Conservation (phyloP, 108 stramenopile species). For the Cyclotella kingstonii region DNA sequence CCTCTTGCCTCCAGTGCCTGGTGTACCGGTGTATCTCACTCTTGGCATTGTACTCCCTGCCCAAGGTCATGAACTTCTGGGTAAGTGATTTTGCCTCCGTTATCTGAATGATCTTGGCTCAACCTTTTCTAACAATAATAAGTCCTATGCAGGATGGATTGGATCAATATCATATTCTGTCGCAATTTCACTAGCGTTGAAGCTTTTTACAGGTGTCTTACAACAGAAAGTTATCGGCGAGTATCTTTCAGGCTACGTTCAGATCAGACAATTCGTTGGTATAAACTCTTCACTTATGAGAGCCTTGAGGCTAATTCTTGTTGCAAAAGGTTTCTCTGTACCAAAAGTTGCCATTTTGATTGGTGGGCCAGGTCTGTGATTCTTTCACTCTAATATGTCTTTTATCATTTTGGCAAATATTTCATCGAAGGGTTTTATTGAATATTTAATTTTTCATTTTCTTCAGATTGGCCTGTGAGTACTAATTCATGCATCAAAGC, state of each 20-base stretch:
- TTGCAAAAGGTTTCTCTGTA: slow-evolving; percentile 39
- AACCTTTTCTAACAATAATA: background rate
- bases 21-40: slow-evolving; percentile 61
- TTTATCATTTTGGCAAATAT: background rate
- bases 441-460: background rate
- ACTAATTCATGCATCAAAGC: background rate
- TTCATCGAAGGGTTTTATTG: background rate
- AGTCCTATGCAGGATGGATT: slow-evolving; percentile 12
- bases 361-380: slow-evolving; percentile 52
- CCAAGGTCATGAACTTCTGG: slow-evolving; percentile 36
- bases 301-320: slow-evolving; percentile 48
- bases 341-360: slow-evolving; percentile 59
- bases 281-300: slow-evolving; percentile 55
- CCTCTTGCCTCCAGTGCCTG: slow-evolving; percentile 60
- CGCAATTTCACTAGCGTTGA: slow-evolving; percentile 39
- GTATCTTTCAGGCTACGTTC: slow-evolving; percentile 36
- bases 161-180: slow-evolving; percentile 46
- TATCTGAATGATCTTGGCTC: no score
- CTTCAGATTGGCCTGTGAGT: slow-evolving; percentile 29
- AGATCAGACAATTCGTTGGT: slow-evolving; percentile 47
- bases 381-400: background rate
- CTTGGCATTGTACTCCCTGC: slow-evolving; percentile 51
- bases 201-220: slow-evolving; percentile 51
- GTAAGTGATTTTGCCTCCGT: background rate
- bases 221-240: slow-evolving; percentile 67